Evolutionary conservation across 352 stramenopile genomes (phyloP).

Genomic region (Thalassiosira tumida): DNA sequence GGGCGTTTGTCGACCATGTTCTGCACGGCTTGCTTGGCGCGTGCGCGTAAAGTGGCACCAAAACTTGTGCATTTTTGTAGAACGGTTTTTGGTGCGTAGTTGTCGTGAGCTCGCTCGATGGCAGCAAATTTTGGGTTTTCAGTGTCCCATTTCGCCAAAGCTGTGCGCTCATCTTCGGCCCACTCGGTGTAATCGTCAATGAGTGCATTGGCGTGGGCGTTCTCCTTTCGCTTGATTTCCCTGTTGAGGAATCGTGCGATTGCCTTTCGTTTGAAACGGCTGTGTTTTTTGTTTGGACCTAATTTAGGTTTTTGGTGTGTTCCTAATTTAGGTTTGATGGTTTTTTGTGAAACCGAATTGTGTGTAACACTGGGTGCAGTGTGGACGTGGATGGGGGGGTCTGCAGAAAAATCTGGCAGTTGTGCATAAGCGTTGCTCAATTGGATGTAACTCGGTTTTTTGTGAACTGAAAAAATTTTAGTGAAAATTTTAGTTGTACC

Average conservation of each 20-base stretch:
- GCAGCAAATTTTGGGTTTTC: neutral
- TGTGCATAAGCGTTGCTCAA: neutral
- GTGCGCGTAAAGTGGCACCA: neutral
- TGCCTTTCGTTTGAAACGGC: neutral
- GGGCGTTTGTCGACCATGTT: neutral
- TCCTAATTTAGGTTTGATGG: neutral
- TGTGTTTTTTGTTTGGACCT: neutral
- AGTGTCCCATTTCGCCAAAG: neutral
- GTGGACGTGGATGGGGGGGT: neutral
- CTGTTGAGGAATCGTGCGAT: neutral
- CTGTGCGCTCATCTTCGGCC: conserved; percentile 26
- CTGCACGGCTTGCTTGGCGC: neutral
- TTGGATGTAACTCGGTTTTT: no score
- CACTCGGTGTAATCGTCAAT: conserved; percentile 22
- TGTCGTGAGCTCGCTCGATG: neutral
- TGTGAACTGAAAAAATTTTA: no score
- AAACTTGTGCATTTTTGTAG: neutral
- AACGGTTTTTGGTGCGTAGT: neutral
- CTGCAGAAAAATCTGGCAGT: conserved; percentile 3
- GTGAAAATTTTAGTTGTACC: no score
- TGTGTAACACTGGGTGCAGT: no score
- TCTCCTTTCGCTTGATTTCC: neutral
- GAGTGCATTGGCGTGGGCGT: neutral
- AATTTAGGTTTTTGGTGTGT: neutral
- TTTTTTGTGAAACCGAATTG: neutral